Conservation (phyloP, 768 basidiomycete species). For the Xerocomellus dryophilus region DNA sequence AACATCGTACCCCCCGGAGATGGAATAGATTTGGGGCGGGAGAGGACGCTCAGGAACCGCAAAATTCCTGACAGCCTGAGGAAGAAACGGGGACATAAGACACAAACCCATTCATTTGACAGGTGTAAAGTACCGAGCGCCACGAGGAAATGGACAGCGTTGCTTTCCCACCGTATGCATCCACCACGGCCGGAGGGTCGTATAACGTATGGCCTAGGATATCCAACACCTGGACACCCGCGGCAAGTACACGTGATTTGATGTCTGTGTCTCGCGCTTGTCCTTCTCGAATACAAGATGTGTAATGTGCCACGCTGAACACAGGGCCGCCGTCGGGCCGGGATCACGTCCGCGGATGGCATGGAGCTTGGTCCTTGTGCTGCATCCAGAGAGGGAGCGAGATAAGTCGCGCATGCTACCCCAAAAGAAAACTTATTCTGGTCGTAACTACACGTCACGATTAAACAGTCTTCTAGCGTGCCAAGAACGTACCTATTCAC, state of each 20-base stretch:
- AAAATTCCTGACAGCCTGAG: constrained; percentile 11
- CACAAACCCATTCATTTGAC: not conserved
- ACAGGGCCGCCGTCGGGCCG: not conserved
- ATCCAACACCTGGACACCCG: not conserved
- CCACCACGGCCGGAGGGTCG: not conserved
- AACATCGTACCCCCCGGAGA: constrained; percentile 7
- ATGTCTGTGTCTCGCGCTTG: constrained; percentile 3
- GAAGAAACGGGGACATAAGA: constrained; percentile 1
- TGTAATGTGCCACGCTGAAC: constrained; percentile 12
- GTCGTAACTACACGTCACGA: constrained; percentile 6
- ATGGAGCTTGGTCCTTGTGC: constrained; percentile 18
- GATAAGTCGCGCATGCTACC: constrained; percentile 12
- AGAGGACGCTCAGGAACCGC: constrained; percentile 7
- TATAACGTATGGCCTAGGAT: constrained; percentile 1
- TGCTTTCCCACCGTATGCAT: constrained; percentile 1
- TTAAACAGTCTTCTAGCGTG: not conserved
- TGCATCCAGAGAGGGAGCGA: constrained; percentile 5
- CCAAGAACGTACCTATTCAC: constrained; percentile 9
- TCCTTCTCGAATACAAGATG: constrained; percentile 11
- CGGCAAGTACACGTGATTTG: constrained; percentile 4
- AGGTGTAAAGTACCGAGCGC: constrained; percentile 1
- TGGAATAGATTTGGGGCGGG: constrained; percentile 5
- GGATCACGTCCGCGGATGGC: constrained; percentile 22
- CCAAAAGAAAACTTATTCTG: constrained; percentile 13
- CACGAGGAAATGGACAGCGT: constrained; percentile 8